These are phyloP conservation scores for Aspergillus panamensis DNA, from an alignment of 495 filamentous ascomycete species.

Conservation along the genomic window DNA sequence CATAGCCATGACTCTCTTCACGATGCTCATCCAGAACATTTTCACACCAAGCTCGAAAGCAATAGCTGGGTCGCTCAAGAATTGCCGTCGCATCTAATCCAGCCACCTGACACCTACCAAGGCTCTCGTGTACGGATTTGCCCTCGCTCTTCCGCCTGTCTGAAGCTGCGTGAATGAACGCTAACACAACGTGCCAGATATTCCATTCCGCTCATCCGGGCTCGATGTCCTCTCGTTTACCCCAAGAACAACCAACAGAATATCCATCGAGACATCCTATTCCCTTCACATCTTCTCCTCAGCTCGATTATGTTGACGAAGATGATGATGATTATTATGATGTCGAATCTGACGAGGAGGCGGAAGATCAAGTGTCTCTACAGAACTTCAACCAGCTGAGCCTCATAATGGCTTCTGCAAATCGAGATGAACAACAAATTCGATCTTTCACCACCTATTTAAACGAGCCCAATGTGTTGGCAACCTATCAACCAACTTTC, in stretches of 20 bases:
- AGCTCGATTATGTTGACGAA: slow-evolving; percentile 41
- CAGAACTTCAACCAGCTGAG: slow-evolving; percentile 51
- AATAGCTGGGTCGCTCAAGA: neutral
- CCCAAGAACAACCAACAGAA: slow-evolving; percentile 8
- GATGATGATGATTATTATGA: slow-evolving; percentile 59
- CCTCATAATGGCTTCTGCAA: slow-evolving; percentile 48
- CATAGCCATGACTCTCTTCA: neutral
- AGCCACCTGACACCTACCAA: neutral
- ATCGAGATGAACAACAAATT: slow-evolving; percentile 46
- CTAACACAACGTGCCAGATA: neutral
- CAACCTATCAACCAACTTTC: slow-evolving; percentile 70
- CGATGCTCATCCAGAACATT: neutral
- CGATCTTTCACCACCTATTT: slow-evolving; percentile 64
- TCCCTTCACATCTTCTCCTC: slow-evolving; percentile 13
- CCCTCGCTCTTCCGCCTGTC: neutral
- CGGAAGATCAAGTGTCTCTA: slow-evolving; percentile 48
- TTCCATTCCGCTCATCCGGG: neutral
- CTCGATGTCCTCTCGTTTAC: neutral
- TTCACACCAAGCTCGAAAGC: neutral
- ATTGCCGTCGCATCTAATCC: neutral
- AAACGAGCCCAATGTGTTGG: slow-evolving; percentile 67
- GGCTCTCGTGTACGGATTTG: neutral
- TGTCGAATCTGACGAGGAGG: slow-evolving; percentile 67
- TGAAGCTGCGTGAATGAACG: neutral
- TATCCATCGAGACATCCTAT: neutral